Evolutionary conservation across 345 rosid species (phyloP).

Genomic region (Cochlearia excelsa): DNA sequence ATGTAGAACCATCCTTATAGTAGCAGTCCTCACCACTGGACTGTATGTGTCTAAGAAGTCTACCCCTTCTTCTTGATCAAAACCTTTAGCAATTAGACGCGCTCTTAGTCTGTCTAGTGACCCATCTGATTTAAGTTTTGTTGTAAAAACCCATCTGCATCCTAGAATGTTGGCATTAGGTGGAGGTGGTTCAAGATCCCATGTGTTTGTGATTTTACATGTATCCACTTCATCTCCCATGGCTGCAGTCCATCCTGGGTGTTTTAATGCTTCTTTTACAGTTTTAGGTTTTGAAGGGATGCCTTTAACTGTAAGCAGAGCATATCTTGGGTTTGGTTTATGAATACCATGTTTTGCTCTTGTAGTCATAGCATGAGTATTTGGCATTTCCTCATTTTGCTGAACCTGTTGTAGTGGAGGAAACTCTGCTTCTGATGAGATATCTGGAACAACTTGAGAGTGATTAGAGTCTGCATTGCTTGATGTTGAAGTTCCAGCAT

Average conservation of each 20-base stretch:
- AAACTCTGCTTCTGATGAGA: no score
- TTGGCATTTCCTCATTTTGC: no score
- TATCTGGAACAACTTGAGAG: no score
- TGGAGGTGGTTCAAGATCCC: background rate
- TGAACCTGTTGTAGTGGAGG: no score
- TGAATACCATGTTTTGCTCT: no score
- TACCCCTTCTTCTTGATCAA: background rate
- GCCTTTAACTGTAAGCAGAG: no score
- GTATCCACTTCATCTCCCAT: background rate
- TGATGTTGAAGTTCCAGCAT: no score
- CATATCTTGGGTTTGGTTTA: no score
- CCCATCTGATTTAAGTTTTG: background rate
- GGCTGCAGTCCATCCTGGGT: background rate
- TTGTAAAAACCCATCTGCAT: background rate
- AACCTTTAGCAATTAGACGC: background rate
- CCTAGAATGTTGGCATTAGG: background rate
- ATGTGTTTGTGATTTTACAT: background rate
- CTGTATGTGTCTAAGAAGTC: background rate
- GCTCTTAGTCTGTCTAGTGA: background rate
- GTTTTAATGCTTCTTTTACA: no score
- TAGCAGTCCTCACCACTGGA: background rate
- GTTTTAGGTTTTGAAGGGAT: no score
- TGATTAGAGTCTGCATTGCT: no score
- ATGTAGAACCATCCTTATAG: background rate
- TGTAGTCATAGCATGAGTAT: no score